Percentiles rank a stretch among this genome's conserved stretches.
These are phyloP conservation scores for Quercus tomentella DNA, from an alignment of 331 rosid species.

Conservation along the genomic window DNA sequence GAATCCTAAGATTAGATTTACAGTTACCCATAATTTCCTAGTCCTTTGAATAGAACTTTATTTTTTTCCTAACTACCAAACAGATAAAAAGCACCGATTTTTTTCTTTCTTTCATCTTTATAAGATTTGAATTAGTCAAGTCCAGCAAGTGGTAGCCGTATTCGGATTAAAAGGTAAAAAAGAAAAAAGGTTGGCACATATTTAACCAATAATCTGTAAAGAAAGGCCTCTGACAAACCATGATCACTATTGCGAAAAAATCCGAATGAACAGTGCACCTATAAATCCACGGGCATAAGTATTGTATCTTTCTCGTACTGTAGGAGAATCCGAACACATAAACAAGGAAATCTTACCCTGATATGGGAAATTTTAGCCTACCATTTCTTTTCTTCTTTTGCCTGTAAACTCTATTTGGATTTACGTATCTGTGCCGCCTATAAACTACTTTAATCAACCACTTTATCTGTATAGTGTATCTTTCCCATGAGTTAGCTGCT, in stretches of 20 bases:
- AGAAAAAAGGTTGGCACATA: no score
- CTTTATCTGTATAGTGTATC: neutral
- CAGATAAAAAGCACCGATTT: neutral
- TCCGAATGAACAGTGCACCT: neutral
- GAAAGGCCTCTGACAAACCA: no score
- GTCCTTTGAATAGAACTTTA: neutral
- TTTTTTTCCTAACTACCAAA: neutral
- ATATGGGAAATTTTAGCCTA: neutral
- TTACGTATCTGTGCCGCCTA: neutral
- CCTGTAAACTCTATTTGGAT: neutral
- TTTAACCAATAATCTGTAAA: no score
- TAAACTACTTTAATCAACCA: neutral
- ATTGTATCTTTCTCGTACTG: neutral
- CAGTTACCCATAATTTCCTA: neutral
- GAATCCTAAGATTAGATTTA: no score
- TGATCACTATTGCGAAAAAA: neutral
- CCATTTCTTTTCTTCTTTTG: neutral
- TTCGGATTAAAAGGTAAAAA: no score
- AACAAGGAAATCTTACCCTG: neutral
- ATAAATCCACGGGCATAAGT: neutral
- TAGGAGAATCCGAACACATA: neutral
- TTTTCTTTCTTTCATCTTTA: no score
- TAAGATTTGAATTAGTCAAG: no score
- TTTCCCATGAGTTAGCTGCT: neutral
- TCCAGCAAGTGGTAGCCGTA: no score